Base-by-base conservation (phyloP, 1,139 yeast genomes). In the Debaryomyces sp. region DNA sequence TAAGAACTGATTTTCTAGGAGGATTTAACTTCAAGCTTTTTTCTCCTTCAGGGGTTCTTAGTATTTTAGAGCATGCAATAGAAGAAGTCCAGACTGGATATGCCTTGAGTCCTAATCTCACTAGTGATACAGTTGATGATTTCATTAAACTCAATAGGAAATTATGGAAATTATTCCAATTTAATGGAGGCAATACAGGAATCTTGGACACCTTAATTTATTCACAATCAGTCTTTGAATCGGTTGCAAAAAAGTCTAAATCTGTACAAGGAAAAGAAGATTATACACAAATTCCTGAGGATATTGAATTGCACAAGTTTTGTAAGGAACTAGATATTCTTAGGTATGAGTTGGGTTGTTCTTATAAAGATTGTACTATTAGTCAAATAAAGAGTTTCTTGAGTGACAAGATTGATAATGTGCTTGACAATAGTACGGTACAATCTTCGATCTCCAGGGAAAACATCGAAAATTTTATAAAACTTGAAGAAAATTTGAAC, bases 211-310 rank as follows among this genome's bases (percentile, higher is more conserved):
- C 57, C 5, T 47, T 55, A 5, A 12, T 54, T 13, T 38, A 46
- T 9, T 47, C 47, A 35, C 50, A 48, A 13, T 37, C 41, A 17
- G 50, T 46, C 26, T 51, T 49, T 45, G 50, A 30, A 10, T 26
- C 21, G 2, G 39, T 50, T 43, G 57, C 52, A 44, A 48, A 50
- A 22, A 56, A 56, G 29, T 23, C 44, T 8, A 29, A 29, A 12
- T 12, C 32, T 10, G 6, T 4, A 6, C 22, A 37, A 6, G 23
- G 13, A 8, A 7, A 21, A 7, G 30, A n/a, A 21, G 26, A 22
- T 18, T 60, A 62, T 44, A 50, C 50, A 15, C 66, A 61, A 46
- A 54, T 64, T 18, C 66, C 66, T 3, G 67, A 64, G 18, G 47
- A 53, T 17, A 49, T 55, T 27, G 39, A 45, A 8, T 54, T 70